Evolutionary conservation across 768 basidiomycete species (phyloP).

Genomic region (Rhodocollybia butyracea): DNA sequence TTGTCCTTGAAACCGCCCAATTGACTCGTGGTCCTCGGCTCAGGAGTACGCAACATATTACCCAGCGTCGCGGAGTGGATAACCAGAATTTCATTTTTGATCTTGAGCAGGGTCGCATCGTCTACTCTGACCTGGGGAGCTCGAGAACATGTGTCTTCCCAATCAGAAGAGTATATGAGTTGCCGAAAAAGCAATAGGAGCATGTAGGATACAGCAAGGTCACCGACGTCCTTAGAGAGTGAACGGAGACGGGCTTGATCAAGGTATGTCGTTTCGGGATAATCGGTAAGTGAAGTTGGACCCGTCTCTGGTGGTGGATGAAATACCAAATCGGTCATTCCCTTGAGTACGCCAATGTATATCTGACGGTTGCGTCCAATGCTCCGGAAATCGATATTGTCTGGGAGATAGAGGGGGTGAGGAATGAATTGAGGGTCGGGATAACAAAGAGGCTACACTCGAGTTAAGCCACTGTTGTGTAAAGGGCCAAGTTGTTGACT

Average conservation of each 20-base stretch:
- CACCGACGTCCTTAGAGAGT: constrained; percentile 70
- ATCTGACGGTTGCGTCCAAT: constrained; percentile 52
- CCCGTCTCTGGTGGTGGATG: constrained; percentile 34
- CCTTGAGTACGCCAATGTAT: constrained; percentile 54
- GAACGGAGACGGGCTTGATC: constrained; percentile 67
- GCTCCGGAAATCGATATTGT: constrained; percentile 37
- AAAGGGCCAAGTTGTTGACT: constrained; percentile 31
- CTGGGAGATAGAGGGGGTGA: constrained; percentile 40
- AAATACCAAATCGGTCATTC: constrained; percentile 66
- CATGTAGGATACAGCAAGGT: constrained; percentile 75
- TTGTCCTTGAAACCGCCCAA: constrained; percentile 59
- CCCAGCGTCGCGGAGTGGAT: constrained; percentile 60
- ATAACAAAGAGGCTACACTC: constrained; percentile 44
- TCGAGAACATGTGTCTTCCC: constrained; percentile 22
- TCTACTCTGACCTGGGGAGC: constrained; percentile 35
- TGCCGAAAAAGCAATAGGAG: constrained; percentile 79
- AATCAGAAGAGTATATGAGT: constrained; percentile 47
- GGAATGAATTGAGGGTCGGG: constrained; percentile 33
- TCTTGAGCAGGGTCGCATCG: constrained; percentile 49
- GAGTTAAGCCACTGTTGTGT: constrained; percentile 66
- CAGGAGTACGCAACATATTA: constrained; percentile 37
- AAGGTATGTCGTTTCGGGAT: constrained; percentile 80
- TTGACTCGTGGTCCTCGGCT: constrained; percentile 45
- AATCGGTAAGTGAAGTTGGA: constrained; percentile 34
- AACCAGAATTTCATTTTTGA: constrained; percentile 77